Percentiles rank a stretch among this genome's conserved stretches.
Evolutionary conservation across 2,329 filamentous ascomycete genomes (phyloP).

Genomic region (Phialemonium atrogriseum): DNA sequence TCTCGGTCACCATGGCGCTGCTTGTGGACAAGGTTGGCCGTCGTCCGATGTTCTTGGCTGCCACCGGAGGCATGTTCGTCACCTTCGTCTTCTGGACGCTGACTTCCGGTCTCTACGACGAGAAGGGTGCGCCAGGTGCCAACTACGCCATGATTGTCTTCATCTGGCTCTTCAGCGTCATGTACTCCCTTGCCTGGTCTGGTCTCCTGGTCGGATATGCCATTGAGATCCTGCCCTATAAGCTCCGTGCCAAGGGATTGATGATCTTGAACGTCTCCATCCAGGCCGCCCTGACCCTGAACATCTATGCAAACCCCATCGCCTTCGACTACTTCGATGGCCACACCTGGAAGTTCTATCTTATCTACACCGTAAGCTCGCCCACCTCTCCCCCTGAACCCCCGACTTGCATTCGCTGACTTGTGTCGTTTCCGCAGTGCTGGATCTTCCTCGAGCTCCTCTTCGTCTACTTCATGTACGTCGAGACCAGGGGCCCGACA

Average conservation of each 20-base stretch:
- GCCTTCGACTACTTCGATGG: conserved; percentile 38
- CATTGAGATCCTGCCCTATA: conserved; percentile 43
- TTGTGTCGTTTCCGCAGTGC: conserved; percentile 20
- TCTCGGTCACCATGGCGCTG: conserved; percentile 42
- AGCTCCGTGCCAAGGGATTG: conserved; percentile 41
- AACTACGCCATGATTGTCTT: conserved; percentile 35
- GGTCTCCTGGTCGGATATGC: conserved; percentile 47
- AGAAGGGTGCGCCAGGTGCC: conserved; percentile 23
- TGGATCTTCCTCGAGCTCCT: conserved; percentile 47
- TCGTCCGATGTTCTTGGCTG: conserved; percentile 44
- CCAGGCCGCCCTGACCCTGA: conserved; percentile 46
- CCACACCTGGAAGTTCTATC: conserved; percentile 45
- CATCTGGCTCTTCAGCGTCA: conserved; percentile 29
- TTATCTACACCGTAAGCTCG: conserved; percentile 42
- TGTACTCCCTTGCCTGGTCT: conserved; percentile 49
- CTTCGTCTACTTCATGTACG: conserved; percentile 47
- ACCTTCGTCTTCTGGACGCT: conserved; percentile 45
- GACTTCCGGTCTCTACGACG: conserved; percentile 35
- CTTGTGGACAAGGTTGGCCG: conserved; percentile 47
- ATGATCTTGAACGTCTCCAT: conserved; percentile 50
- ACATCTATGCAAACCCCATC: conserved; percentile 44
- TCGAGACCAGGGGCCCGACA: conserved; percentile 56
- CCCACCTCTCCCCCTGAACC: background rate
- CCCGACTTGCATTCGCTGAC: conserved; percentile 4
- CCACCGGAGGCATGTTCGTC: conserved; percentile 33